Conservation (phyloP, 768 basidiomycete genomes). For the Chalciporus sphaerocephalus region DNA sequence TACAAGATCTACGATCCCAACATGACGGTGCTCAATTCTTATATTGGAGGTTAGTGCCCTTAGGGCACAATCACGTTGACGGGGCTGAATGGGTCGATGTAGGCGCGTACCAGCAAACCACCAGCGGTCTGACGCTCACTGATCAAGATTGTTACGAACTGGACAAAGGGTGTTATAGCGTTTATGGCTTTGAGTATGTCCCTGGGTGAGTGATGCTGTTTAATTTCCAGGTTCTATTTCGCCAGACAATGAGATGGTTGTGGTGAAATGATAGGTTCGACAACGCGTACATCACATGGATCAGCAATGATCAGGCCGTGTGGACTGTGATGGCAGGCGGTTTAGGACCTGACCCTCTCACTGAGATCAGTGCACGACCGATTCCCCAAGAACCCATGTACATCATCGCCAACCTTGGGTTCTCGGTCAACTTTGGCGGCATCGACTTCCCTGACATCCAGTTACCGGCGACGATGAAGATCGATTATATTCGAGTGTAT, state of each 20-base stretch:
- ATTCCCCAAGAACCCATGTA: constrained; percentile 75
- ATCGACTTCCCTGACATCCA: constrained; percentile 55
- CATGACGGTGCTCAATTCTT: constrained; percentile 38
- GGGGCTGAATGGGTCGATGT: constrained; percentile 4
- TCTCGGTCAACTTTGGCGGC: constrained; percentile 62
- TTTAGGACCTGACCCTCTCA: constrained; percentile 45
- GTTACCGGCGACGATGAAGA: constrained; percentile 57
- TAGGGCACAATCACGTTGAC: background rate
- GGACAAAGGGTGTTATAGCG: constrained; percentile 38
- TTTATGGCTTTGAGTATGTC: constrained; percentile 54
- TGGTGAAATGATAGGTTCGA: constrained; percentile 37
- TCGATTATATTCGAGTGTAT: constrained; percentile 84
- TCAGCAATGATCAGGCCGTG: constrained; percentile 48
- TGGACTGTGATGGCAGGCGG: constrained; percentile 55
- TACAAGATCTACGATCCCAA: constrained; percentile 35
- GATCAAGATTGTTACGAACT: constrained; percentile 45
- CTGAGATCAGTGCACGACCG: constrained; percentile 53
- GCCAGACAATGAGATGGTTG: no score
- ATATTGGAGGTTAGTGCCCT: constrained; percentile 37
- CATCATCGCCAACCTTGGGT: constrained; percentile 66
- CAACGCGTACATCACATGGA: constrained; percentile 64
- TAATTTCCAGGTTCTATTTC: background rate
- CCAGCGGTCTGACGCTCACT: constrained; percentile 33
- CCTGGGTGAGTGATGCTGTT: constrained; percentile 28
- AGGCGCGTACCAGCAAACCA: constrained; percentile 40